phyloP scores from a whole-genome alignment of 2,329 filamentous ascomycete species.

The Metarhizium guizhouense region DNA sequence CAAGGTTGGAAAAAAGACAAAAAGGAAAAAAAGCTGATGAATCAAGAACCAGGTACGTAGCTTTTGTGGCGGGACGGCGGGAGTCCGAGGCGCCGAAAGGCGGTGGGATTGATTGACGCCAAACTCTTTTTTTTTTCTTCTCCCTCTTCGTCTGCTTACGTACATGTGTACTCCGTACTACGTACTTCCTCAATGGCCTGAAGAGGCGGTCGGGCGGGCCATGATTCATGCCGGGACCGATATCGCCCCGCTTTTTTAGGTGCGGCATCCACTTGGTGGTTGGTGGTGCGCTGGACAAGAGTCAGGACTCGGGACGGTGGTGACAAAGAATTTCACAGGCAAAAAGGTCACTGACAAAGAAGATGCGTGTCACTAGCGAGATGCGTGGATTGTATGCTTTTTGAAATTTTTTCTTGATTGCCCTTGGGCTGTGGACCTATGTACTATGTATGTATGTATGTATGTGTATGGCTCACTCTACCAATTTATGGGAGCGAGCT shows the following conservation, averaged over 20 bases:
- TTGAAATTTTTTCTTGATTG: constrained; percentile 6
- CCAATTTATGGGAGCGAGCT: constrained; percentile 1
- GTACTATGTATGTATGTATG: background rate
- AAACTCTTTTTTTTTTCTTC: background rate
- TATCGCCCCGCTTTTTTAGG: constrained; percentile 2
- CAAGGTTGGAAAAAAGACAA: background rate
- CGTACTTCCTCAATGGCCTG: background rate
- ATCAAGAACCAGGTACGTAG: background rate
- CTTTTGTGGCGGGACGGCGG: background rate
- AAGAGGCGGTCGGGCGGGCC: background rate
- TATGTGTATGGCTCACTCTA: background rate
- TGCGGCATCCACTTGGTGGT: no score
- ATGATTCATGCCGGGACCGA: constrained; percentile 3
- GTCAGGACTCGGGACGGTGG: no score
- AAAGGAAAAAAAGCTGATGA: background rate
- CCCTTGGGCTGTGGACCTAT: background rate
- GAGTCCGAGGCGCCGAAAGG: constrained; percentile 15
- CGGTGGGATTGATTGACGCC: constrained; percentile 9
- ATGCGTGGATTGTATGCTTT: background rate
- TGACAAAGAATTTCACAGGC: no score
- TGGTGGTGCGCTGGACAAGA: no score
- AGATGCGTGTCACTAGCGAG: background rate
- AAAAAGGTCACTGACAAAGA: background rate
- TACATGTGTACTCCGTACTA: no score
- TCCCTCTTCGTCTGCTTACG: background rate